phyloP scores from a whole-genome alignment of 2,329 filamentous ascomycete genomes.

The Colletotrichum godetiae region DNA sequence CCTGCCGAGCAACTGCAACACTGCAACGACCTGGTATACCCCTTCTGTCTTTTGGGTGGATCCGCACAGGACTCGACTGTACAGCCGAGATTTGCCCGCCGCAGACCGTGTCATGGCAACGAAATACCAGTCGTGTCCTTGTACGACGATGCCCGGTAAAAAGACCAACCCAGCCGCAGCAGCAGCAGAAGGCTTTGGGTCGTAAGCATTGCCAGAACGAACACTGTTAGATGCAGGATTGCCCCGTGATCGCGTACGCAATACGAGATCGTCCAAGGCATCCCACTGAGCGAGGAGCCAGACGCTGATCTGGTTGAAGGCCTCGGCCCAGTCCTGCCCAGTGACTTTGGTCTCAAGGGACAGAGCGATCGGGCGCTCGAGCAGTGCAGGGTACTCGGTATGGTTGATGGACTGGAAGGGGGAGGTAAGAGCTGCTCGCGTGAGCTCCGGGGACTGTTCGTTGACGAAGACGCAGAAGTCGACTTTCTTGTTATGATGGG shows the following conservation, averaged over 20 bases:
- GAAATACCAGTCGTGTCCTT: slow-evolving; percentile 38
- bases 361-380: slow-evolving; percentile 9
- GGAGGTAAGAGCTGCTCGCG: neutral
- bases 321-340: slow-evolving; percentile 13
- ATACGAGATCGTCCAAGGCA: neutral
- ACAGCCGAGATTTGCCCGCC: slow-evolving; percentile 4
- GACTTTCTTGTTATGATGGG: slow-evolving; percentile 8
- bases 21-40: slow-evolving; percentile 33
- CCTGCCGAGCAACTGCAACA: slow-evolving; percentile 19
- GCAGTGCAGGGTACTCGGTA: slow-evolving; percentile 11
- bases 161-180: slow-evolving; percentile 15
- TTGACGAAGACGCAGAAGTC: neutral
- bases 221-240: neutral
- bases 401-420: slow-evolving; percentile 17
- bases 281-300: slow-evolving; percentile 27
- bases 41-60: slow-evolving; percentile 30
- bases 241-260: neutral
- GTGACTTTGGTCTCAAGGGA: slow-evolving; percentile 28
- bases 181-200: neutral
- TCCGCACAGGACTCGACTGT: slow-evolving; percentile 23
- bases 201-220: neutral
- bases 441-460: neutral
- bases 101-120: slow-evolving; percentile 33
- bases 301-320: slow-evolving; percentile 9
- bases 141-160: slow-evolving; percentile 37